Evolutionary conservation across 768 basidiomycete genomes (phyloP), one percentile per base, ranked within the genome.

Genomic region (Calvatia gigantea): DNA sequence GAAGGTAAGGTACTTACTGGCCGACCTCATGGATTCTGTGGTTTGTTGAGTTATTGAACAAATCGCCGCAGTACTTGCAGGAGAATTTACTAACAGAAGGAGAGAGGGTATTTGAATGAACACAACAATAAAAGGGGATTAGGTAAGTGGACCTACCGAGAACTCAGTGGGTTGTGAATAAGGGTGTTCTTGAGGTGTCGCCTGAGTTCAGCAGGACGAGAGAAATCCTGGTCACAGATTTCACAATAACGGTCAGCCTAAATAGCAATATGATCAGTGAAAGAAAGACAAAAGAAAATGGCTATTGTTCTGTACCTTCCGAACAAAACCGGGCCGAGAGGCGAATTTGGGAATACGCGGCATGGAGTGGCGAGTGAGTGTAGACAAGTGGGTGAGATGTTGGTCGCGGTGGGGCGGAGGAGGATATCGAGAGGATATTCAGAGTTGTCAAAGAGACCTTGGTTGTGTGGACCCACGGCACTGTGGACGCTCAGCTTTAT

Each of bases 391-490:
- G 17, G 8, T 17, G 43, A 14, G 43, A 37, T n/a, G 35, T n/a
- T 37, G 17, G 35, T 35, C 33, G 33, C 9, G 31, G 9, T n/a
- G 46, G 19, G 46, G n/a, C 17, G 31, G 21, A 17, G n/a, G 6
- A n/a, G 7, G n/a, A 21, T 32, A 17, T 33, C 46, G 11, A 48
- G 8, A 33, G 29, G 44, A 21, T 46, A 11, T 9, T 33, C 31
- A 48, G 32, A 33, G n/a, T 8, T 5, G 29, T 21, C 29, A 17
- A 33, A 32, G 46, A 21, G 8, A 19, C 46, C 21, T 31, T 19
- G 31, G 32, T 4, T 53, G 51, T 14, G 19, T 48, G 51, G 51
- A 53, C 50, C 50, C 50, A 51, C 50, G 7, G 12, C 31, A 11
- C 51, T 14, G 17, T 14, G 17, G 17, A 33, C 31, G 31, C 42